Evolutionary conservation across 768 basidiomycete species (phyloP).

Genomic region (Scleroderma citrinum): DNA sequence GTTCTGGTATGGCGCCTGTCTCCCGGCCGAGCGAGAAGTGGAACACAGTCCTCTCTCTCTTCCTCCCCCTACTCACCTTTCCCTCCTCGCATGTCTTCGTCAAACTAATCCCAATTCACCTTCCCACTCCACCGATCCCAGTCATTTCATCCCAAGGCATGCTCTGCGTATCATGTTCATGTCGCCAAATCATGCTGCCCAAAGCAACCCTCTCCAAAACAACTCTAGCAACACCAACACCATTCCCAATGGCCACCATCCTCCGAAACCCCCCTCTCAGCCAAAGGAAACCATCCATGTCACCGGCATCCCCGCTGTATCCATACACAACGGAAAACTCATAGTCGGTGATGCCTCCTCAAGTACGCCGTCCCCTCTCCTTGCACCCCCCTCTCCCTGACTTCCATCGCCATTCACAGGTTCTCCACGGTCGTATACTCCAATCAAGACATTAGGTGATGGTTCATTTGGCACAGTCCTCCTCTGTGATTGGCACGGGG

Average conservation of each 20-base stretch:
- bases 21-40: background rate
- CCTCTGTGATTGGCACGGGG: conserved; percentile 98
- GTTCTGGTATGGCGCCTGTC: conserved; percentile 1
- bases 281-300: conserved; percentile 61
- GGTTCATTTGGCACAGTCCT: conserved; percentile 98
- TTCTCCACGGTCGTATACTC: conserved; percentile 85
- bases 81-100: too few species aligned
- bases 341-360: conserved; percentile 67
- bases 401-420: conserved; percentile 37
- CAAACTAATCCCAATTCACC: too few species aligned
- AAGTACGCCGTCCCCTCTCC: conserved; percentile 43
- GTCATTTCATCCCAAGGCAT: conserved; percentile 21
- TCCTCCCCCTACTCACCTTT: conserved; percentile 2
- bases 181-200: conserved; percentile 26
- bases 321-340: conserved; percentile 62
- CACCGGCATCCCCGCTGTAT: conserved; percentile 69
- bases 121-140: conserved; percentile 4
- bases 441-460: conserved; percentile 94
- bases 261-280: conserved; percentile 9
- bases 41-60: conserved; percentile 8
- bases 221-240: too few species aligned
- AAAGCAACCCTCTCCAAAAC: conserved; percentile 13
- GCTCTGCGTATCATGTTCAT: conserved; percentile 31
- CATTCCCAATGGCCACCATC: conserved; percentile 23
- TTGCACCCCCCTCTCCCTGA: conserved; percentile 1